Evolutionary conservation across 2,329 filamentous ascomycete species (phyloP).

Genomic region (Ceratocystis papillata): DNA sequence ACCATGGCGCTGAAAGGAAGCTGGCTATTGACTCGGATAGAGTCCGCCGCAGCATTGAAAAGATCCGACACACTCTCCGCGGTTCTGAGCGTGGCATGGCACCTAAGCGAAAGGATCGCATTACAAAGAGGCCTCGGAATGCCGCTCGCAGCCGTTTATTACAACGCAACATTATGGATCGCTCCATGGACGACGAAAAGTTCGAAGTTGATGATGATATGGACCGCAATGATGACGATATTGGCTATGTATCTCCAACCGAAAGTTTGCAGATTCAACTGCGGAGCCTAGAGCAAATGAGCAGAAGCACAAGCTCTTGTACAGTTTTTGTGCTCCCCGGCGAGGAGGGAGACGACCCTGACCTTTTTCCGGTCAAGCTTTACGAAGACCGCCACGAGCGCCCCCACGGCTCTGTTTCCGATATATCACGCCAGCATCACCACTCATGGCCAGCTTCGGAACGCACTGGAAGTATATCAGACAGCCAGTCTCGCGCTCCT

Average conservation of each 20-base stretch:
- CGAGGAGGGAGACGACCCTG: conserved; percentile 67
- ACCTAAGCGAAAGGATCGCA: conserved; percentile 21
- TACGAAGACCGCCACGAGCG: conserved; percentile 50
- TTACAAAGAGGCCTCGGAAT: conserved; percentile 19
- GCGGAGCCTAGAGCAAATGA: conserved; percentile 74
- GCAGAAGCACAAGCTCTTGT: conserved; percentile 67
- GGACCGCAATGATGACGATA: conserved; percentile 21
- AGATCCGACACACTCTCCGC: conserved; percentile 57
- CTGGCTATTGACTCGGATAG: conserved; percentile 89
- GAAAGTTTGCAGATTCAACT: conserved; percentile 54
- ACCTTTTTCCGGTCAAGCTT: conserved; percentile 64
- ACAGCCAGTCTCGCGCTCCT: conserved; percentile 39
- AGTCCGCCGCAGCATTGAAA: conserved; percentile 93
- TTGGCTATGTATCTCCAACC: conserved; percentile 19
- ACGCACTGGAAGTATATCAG: conserved; percentile 39
- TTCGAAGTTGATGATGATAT: conserved; percentile 15
- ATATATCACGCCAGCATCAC: conserved; percentile 6
- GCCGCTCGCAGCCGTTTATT: conserved; percentile 5
- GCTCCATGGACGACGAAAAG: conserved; percentile 17
- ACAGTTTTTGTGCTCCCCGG: conserved; percentile 70
- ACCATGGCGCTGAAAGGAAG: conserved; percentile 91
- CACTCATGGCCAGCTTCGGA: conserved; percentile 40
- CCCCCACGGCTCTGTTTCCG: conserved; percentile 27
- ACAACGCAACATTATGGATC: conserved; percentile 6
- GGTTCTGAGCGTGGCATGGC: conserved; percentile 17